Base-by-base conservation (phyloP, 2,329 filamentous ascomycete genomes). In the Pseudogymnoascus sp. region DNA sequence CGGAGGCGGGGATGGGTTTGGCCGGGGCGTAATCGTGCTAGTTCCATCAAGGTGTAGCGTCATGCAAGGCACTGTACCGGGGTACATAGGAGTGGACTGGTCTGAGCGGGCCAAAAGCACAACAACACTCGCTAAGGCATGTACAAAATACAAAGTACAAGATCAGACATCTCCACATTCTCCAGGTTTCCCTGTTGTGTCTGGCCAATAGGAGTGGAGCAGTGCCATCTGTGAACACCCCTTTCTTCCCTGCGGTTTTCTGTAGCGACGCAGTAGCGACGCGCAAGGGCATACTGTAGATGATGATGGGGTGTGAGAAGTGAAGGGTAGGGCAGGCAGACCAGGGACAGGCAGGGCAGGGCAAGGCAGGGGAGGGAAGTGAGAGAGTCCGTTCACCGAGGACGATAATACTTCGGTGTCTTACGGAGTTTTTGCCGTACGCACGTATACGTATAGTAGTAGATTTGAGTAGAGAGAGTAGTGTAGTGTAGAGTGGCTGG, bases 31-130 rank as follows among this genome's bases (percentile, higher is more conserved):
- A n/a, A 49, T 49, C 1, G 6, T n/a, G 9, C 46, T 53, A 53
- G 46, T 3, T 8, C 5, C 7, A 28, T 4, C 3, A 28, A 1
- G 25, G 14, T 8, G 7, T 53, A 53, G 46, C 5, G 46, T 9
- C n/a, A 53, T 53, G 46, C 46, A 53, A 53, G 23, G 43, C 43
- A 49, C 43, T 49, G 43, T 49, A 49, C 43, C 11, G 43, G 43
- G 43, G 43, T 49, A 49, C 43, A 28, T 28, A 49, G 43, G 23
- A 49, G 43, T 28, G 14, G 23, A 9, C 43, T 28, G 43, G 43
- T 49, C 43, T 49, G 14, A 49, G 43, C 43, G 43, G 21, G 14
- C 43, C 42, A 25, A 46, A 46, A 46, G 21, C 42, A 46, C 42
- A 46, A 14, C 23, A 49, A 28, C 5, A 16, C 21, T n/a, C 42